Conservation (phyloP, 108 stramenopile genomes). For the Fistulifera pelliculosa region DNA sequence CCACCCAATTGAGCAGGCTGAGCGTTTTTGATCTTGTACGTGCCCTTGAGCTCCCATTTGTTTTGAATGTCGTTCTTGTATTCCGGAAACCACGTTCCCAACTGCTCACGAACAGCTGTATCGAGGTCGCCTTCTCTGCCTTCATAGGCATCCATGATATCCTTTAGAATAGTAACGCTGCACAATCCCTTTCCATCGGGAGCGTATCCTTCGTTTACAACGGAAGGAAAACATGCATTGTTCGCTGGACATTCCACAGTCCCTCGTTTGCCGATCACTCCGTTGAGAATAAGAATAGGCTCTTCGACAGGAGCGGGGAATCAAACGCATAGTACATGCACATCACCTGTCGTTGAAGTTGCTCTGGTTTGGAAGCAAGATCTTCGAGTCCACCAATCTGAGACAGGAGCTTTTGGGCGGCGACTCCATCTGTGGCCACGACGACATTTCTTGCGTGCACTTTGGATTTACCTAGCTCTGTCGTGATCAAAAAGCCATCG, state of each 20-base stretch:
- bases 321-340: slow-evolving; percentile 72
- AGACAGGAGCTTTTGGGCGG: slow-evolving; percentile 42
- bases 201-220: slow-evolving; percentile 61
- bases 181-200: slow-evolving; percentile 60
- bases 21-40: slow-evolving; percentile 59
- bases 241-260: slow-evolving; percentile 53
- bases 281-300: slow-evolving; percentile 76
- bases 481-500: slow-evolving; percentile 6
- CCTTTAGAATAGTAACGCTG: slow-evolving; percentile 58
- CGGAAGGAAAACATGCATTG: slow-evolving; percentile 82
- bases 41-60: slow-evolving; percentile 49
- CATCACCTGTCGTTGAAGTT: slow-evolving; percentile 62
- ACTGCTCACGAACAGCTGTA: slow-evolving; percentile 43
- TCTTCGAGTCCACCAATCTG: slow-evolving; percentile 32
- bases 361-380: slow-evolving; percentile 21
- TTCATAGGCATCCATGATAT: slow-evolving; percentile 42
- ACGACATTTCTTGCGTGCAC: slow-evolving; percentile 45
- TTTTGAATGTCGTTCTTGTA: slow-evolving; percentile 36
- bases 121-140: slow-evolving; percentile 46
- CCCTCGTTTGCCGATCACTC: slow-evolving; percentile 26
- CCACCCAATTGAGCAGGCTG: slow-evolving; percentile 63
- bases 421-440: slow-evolving; percentile 63
- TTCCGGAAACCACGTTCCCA: slow-evolving; percentile 56
- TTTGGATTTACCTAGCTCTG: not conserved
- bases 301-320: slow-evolving; percentile 61